Evolutionary conservation across 768 basidiomycete species (phyloP).

Genomic region (Leccinum pellstonianum): DNA sequence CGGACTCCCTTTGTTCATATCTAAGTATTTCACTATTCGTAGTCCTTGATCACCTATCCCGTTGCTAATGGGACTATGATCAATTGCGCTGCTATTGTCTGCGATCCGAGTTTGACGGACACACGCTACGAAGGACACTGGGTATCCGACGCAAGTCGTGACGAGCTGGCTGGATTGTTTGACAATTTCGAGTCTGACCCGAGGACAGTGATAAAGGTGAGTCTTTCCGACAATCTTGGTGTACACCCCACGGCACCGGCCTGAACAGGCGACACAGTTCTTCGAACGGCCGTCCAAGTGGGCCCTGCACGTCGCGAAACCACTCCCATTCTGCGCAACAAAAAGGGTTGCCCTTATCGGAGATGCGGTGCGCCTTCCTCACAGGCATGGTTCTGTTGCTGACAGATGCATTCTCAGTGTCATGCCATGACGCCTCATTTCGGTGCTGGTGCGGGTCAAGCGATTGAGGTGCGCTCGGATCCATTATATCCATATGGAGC

Average conservation of each 20-base stretch:
- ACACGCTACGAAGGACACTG: conserved; percentile 34
- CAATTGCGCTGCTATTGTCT: conserved; percentile 36
- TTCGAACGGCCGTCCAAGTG: conserved; percentile 40
- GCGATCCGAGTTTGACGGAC: conserved; percentile 30
- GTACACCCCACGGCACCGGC: background rate
- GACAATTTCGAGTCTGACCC: conserved; percentile 39
- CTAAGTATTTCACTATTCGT: background rate
- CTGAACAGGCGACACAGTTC: conserved; percentile 23
- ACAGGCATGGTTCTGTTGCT: background rate
- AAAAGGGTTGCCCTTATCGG: conserved; percentile 35
- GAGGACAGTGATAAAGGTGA: conserved; percentile 29
- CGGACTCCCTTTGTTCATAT: background rate
- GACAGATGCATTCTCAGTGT: background rate
- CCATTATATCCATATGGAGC: too few species aligned
- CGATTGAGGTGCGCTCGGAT: conserved; percentile 19
- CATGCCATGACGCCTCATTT: conserved; percentile 29
- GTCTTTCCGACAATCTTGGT: background rate
- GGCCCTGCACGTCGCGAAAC: conserved; percentile 40
- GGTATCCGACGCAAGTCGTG: conserved; percentile 28
- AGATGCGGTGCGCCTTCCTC: conserved; percentile 41
- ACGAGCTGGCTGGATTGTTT: conserved; percentile 34
- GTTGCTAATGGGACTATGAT: conserved; percentile 36
- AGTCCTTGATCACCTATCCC: conserved; percentile 44
- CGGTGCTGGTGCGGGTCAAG: conserved; percentile 28
- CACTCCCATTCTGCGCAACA: conserved; percentile 38